Evolutionary conservation across 441 rosid genomes (phyloP).

Genomic region (Erodium texanum): DNA sequence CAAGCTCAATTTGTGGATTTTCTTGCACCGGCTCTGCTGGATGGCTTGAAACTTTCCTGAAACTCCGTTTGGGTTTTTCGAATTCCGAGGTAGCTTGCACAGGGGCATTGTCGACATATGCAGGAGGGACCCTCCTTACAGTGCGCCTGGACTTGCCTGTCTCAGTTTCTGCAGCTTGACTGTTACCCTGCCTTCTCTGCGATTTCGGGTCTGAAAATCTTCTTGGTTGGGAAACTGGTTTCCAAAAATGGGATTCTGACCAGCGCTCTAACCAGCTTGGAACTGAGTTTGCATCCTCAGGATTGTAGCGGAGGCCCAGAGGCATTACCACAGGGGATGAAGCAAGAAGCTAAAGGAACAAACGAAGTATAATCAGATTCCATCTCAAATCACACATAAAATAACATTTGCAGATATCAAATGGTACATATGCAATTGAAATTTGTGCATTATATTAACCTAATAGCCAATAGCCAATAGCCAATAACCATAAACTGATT

Average conservation of each 20-base stretch:
- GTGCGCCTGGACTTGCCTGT: slow-evolving; percentile 39
- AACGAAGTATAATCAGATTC: slow-evolving; percentile 17
- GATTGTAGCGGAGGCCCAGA: slow-evolving; percentile 37
- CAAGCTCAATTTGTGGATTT: slow-evolving; percentile 11
- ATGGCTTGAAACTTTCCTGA: slow-evolving; percentile 34
- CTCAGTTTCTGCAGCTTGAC: slow-evolving; percentile 28
- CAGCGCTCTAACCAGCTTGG: slow-evolving; percentile 70
- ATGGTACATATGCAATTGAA: not conserved
- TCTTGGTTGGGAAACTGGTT: slow-evolving; percentile 29
- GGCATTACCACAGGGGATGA: slow-evolving; percentile 36
- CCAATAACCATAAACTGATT: not conserved
- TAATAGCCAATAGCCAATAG: not conserved
- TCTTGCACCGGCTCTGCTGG: slow-evolving; percentile 7
- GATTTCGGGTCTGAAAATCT: slow-evolving; percentile 27
- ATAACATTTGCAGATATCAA: slow-evolving; percentile 5
- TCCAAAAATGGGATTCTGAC: slow-evolving; percentile 55
- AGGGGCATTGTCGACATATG: slow-evolving; percentile 29
- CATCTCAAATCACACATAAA: not conserved
- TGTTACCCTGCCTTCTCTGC: slow-evolving; percentile 28
- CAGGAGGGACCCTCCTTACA: slow-evolving; percentile 27
- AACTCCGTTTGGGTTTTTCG: slow-evolving; percentile 41
- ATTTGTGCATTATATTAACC: not conserved
- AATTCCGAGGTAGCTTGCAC: slow-evolving; percentile 29
- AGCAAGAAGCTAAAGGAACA: slow-evolving; percentile 51
- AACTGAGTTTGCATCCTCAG: slow-evolving; percentile 52